Conservation (phyloP, 768 basidiomycete species). For the Trametes punicea region DNA sequence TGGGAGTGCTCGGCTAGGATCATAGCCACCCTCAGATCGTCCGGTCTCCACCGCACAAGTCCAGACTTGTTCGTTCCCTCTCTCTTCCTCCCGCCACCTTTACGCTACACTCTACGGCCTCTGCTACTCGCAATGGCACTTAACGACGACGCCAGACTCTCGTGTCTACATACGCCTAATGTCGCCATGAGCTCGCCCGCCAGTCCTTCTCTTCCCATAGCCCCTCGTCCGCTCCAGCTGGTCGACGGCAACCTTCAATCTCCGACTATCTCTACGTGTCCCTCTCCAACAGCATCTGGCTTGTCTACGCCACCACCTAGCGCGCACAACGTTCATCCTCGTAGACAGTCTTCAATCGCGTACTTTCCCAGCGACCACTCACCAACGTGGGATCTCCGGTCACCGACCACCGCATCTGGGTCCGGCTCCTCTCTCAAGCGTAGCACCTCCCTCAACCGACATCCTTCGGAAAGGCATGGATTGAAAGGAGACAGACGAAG, state of each 20-base stretch:
- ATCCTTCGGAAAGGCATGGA: conserved; percentile 2
- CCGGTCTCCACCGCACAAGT: conserved; percentile 4
- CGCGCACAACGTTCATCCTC: conserved; percentile 25
- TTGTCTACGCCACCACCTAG: conserved; percentile 24
- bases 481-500: conserved; percentile 31
- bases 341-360: conserved; percentile 54
- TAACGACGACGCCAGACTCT: background rate
- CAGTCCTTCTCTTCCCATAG: conserved; percentile 27
- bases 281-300: conserved; percentile 24
- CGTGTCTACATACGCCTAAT: conserved; percentile 3
- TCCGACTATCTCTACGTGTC: conserved; percentile 28
- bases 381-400: conserved; percentile 24
- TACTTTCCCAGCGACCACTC: conserved; percentile 39
- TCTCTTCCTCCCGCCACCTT: background rate
- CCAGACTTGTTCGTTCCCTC: background rate
- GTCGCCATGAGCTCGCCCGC: conserved; percentile 22
- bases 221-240: conserved; percentile 49
- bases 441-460: conserved; percentile 24
- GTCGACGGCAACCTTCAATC: conserved; percentile 35
- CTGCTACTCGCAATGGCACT: background rate
- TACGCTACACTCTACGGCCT: background rate
- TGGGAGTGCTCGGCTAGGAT: conserved; percentile 14
- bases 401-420: conserved; percentile 20
- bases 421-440: conserved; percentile 18
- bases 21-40: conserved; percentile 7